A percentile compares a stretch with the other conserved stretches of the same genome.
Evolutionary conservation across 2,329 filamentous ascomycete genomes (phyloP).

Genomic region (Capronia coronata): DNA sequence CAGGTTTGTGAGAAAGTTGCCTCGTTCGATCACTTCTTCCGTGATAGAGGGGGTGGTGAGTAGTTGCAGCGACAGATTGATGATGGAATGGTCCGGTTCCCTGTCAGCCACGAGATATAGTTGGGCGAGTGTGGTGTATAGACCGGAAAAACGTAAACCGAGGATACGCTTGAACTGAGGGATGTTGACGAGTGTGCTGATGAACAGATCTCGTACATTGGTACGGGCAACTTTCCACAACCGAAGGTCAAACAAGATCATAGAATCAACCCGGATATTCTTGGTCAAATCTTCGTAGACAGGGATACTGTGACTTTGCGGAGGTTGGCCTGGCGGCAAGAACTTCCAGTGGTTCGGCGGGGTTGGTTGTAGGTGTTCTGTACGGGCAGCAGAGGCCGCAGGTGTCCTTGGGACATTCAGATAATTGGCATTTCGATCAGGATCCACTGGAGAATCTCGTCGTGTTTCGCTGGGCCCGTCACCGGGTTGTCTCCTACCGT

Average conservation of each 20-base stretch:
- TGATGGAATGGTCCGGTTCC: constrained; percentile 96
- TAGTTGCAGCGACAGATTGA: constrained; percentile 95
- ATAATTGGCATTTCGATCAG: constrained; percentile 38
- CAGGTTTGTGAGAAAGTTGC: constrained; percentile 90
- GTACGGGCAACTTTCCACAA: constrained; percentile 96
- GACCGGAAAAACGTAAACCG: constrained; percentile 83
- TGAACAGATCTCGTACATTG: constrained; percentile 85
- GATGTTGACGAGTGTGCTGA: constrained; percentile 90
- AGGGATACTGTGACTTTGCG: constrained; percentile 63
- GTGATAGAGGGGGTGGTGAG: constrained; percentile 95
- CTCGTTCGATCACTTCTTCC: constrained; percentile 85
- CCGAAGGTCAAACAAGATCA: constrained; percentile 87
- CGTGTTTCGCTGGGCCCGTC: constrained; percentile 8
- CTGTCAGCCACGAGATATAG: constrained; percentile 92
- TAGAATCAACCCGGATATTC: constrained; percentile 83
- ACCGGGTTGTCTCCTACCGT: constrained; percentile 11
- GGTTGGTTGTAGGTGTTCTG: constrained; percentile 34
- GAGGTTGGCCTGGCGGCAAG: constrained; percentile 30
- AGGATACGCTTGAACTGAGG: constrained; percentile 93
- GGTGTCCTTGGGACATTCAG: constrained; percentile 79
- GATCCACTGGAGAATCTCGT: constrained; percentile 14
- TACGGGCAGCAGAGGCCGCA: constrained; percentile 41
- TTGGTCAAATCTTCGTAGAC: constrained; percentile 82
- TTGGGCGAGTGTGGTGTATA: constrained; percentile 90
- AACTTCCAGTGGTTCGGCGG: constrained; percentile 26